Base-by-base conservation (phyloP, 768 basidiomycete genomes). In the Clavaria fumosa region DNA sequence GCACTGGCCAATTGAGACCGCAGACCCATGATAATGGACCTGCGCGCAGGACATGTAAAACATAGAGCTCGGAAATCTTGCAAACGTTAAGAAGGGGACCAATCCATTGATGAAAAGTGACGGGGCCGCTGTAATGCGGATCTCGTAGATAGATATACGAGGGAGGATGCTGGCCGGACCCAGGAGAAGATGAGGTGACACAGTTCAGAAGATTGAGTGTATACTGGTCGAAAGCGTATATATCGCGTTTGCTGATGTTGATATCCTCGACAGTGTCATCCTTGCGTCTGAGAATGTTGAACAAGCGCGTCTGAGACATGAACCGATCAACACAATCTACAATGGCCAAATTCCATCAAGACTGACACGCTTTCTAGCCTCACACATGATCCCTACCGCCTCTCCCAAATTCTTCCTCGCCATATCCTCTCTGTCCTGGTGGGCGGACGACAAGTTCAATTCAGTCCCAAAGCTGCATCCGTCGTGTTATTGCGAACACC, bases 401-500 rank as follows among this genome's bases (percentile, higher is more conserved):
- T 44, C 43, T 34, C 39, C 44, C 7, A 41, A 31, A 24, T 35
- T 41, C 6, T 28, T 35, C 17, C 31, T 27, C 36, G 46, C 26
- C 42, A 4, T 11, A 32, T 20, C 40, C 31, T 48, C 10, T 17
- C 41, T 27, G 43, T 41, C 23, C 4, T 12, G 20, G 19, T 10
- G 18, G 11, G 34, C 37, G n/a, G 30, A 23, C 2, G 37, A 22
- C 14, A 56, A 7, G 19, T 28, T 23, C 9, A 40, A 23, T 49
- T 42, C 49, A 55, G 38, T 10, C 52, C 55, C 7, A 54, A 38
- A 2, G 52, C 53, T 5, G 33, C 20, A 32, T 53, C 52, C 10
- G 48, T 48, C 12, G 34, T 35, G 2, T 34, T 15, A 6, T 46
- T 50, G 11, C 56, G 47, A 7, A 55, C 40, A 1, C 50, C 51